Conservation (phyloP, 2,329 filamentous ascomycete genomes). For the Arthrobotrys pseudoclavata region DNA sequence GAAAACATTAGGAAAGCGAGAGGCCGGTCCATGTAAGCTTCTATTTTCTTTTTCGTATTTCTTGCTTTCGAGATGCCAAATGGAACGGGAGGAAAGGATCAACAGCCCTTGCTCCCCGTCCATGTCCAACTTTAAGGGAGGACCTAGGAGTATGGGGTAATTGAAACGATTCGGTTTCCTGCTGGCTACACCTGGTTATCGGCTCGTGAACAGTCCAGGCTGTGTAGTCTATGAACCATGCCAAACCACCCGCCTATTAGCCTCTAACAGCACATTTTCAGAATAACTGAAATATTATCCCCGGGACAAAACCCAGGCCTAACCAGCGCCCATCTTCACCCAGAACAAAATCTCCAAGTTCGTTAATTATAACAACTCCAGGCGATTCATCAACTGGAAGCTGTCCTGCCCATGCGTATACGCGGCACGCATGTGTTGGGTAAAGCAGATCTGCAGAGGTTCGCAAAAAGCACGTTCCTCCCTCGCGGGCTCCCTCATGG, state of each 20-base stretch:
- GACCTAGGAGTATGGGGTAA: constrained; percentile 47
- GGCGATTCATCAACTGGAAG: constrained; percentile 35
- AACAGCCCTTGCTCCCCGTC: constrained; percentile 52
- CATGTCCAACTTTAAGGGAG: constrained; percentile 44
- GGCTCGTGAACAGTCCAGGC: constrained; percentile 56
- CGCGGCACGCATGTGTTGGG: constrained; percentile 36
- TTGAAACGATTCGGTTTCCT: constrained; percentile 58
- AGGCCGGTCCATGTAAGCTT: constrained; percentile 46
- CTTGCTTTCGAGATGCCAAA: constrained; percentile 48
- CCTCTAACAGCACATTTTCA: constrained; percentile 32
- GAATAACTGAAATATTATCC: constrained; percentile 18
- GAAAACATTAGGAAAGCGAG: constrained; percentile 52
- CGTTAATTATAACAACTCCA: not conserved
- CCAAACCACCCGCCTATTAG: constrained; percentile 51
- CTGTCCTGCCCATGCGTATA: constrained; percentile 37
- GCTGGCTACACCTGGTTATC: constrained; percentile 52
- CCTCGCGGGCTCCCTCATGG: constrained; percentile 30
- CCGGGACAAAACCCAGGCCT: constrained; percentile 22
- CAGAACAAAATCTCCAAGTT: constrained; percentile 12
- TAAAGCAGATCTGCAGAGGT: constrained; percentile 45
- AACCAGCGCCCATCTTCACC: constrained; percentile 5
- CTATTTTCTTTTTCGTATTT: constrained; percentile 52
- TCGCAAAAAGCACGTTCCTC: constrained; percentile 60
- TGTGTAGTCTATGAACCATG: constrained; percentile 49
- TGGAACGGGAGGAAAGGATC: constrained; percentile 54